These are phyloP conservation scores for Grosmannia clavigera DNA, from an alignment of 2,329 filamentous ascomycete genomes.

Conservation along the genomic window DNA sequence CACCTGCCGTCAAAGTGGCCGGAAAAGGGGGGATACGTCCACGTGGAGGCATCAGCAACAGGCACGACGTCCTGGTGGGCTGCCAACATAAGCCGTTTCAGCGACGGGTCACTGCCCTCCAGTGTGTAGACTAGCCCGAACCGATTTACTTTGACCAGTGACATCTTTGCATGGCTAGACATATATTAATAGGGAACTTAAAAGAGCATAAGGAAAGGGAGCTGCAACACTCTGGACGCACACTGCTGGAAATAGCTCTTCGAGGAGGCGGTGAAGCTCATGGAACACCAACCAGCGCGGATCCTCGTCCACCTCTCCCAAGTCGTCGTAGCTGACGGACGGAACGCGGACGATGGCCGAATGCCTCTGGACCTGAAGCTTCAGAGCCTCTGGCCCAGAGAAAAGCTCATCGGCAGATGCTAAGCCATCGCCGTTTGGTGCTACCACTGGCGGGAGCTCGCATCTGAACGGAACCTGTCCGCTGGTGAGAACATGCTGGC, in stretches of 20 bases:
- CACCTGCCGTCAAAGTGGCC: conserved; percentile 43
- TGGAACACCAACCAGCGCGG: conserved; percentile 46
- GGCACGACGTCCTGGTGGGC: conserved; percentile 56
- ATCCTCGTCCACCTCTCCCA: conserved; percentile 41
- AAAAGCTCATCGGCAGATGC: conserved; percentile 10
- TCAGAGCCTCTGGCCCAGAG: conserved; percentile 3
- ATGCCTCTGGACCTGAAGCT: conserved; percentile 15
- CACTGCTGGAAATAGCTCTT: conserved; percentile 37
- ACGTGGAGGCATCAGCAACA: conserved; percentile 39
- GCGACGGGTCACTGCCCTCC: conserved; percentile 32
- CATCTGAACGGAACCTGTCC: conserved; percentile 5
- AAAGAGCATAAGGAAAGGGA: conserved; percentile 9
- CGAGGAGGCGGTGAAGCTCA: conserved; percentile 37
- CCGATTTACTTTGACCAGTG: conserved; percentile 43
- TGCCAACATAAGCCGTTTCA: conserved; percentile 47
- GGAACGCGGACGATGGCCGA: conserved; percentile 20
- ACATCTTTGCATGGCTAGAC: conserved; percentile 15
- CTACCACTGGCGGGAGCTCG: conserved; percentile 11
- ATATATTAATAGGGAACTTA: not conserved
- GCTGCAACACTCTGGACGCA: conserved; percentile 20
- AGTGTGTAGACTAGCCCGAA: conserved; percentile 48
- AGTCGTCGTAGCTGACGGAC: conserved; percentile 24
- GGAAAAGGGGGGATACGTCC: conserved; percentile 49
- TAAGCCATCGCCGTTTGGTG: conserved; percentile 9
- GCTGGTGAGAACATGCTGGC: conserved; percentile 1